phyloP scores from a whole-genome alignment of 169 alveolate species.

The Eimeria maxima region DNA sequence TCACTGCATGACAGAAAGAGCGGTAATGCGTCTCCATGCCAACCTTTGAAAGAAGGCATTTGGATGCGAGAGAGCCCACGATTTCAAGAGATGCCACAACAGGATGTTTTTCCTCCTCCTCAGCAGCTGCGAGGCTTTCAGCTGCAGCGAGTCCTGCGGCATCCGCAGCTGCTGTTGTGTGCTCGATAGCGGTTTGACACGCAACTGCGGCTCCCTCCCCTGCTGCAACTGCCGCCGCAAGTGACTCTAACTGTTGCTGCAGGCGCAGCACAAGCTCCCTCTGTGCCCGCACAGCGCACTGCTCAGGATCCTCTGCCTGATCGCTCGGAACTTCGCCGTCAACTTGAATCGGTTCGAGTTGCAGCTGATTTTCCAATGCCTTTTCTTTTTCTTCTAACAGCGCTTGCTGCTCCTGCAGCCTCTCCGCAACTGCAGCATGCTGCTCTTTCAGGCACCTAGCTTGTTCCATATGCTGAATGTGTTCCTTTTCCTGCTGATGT shows the following conservation, averaged over 20 bases:
- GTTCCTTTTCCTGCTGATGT: slow-evolving; percentile 68
- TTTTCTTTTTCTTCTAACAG: slow-evolving; percentile 31
- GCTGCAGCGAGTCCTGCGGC: slow-evolving; percentile 75
- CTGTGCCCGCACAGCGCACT: slow-evolving; percentile 68
- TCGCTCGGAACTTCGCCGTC: slow-evolving; percentile 48
- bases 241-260: slow-evolving; percentile 64
- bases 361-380: slow-evolving; percentile 62
- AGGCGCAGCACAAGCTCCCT: slow-evolving; percentile 68
- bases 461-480: slow-evolving; percentile 73
- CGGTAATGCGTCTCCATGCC: slow-evolving; percentile 85
- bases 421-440: slow-evolving; percentile 77
- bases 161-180: slow-evolving; percentile 79
- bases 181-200: slow-evolving; percentile 67
- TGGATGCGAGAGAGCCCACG: slow-evolving; percentile 82
- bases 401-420: slow-evolving; percentile 72
- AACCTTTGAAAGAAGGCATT: slow-evolving; percentile 77
- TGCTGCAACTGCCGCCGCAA: slow-evolving; percentile 75
- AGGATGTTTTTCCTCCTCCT: slow-evolving; percentile 64
- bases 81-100: slow-evolving; percentile 79
- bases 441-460: slow-evolving; percentile 42
- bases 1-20: slow-evolving; percentile 85
- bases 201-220: slow-evolving; percentile 76
- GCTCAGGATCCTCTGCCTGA: slow-evolving; percentile 65
- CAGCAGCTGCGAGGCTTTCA: slow-evolving; percentile 78
- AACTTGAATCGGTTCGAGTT: slow-evolving; percentile 71